phyloP scores from a whole-genome alignment of 768 basidiomycete genomes.

The Mycena capillaripes region DNA sequence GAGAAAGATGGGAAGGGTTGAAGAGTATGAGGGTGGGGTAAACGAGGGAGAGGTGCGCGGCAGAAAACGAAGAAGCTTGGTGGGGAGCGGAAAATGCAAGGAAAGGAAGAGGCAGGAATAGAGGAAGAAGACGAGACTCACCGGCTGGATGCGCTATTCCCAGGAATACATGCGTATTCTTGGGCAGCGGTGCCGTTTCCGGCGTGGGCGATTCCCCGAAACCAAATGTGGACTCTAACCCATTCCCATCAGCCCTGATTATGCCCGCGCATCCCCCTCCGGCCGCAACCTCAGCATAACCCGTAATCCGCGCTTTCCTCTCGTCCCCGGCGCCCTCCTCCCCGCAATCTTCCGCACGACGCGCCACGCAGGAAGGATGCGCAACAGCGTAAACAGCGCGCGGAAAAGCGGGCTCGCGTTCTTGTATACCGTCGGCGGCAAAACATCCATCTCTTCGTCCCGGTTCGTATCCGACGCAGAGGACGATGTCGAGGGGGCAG shows the following conservation, averaged over 20 bases:
- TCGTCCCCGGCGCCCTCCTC: slow-evolving; percentile 52
- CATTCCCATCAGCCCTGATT: background rate
- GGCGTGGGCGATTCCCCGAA: slow-evolving; percentile 58
- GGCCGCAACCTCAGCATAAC: slow-evolving; percentile 42
- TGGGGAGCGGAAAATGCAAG: background rate
- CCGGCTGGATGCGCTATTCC: slow-evolving; percentile 73
- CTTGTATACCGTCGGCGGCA: slow-evolving; percentile 86
- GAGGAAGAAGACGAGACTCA: slow-evolving; percentile 6
- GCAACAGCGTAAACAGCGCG: slow-evolving; percentile 78
- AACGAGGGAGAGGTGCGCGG: background rate
- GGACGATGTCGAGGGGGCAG: slow-evolving; percentile 27
- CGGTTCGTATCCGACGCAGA: background rate
- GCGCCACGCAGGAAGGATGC: slow-evolving; percentile 84
- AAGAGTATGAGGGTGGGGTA: background rate
- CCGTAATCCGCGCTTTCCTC: slow-evolving; percentile 31
- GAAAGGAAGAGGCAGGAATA: background rate
- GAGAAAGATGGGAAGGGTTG: background rate
- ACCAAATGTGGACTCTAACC: slow-evolving; percentile 41
- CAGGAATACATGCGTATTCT: slow-evolving; percentile 72
- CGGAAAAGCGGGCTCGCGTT: slow-evolving; percentile 87
- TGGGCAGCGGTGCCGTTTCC: slow-evolving; percentile 57
- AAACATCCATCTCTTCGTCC: slow-evolving; percentile 55
- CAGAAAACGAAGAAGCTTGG: background rate
- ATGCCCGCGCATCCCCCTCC: background rate
- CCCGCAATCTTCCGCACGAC: slow-evolving; percentile 72